Base-by-base conservation (phyloP, 2,329 filamentous ascomycete genomes). In the Xylariomycetidae sp. region DNA sequence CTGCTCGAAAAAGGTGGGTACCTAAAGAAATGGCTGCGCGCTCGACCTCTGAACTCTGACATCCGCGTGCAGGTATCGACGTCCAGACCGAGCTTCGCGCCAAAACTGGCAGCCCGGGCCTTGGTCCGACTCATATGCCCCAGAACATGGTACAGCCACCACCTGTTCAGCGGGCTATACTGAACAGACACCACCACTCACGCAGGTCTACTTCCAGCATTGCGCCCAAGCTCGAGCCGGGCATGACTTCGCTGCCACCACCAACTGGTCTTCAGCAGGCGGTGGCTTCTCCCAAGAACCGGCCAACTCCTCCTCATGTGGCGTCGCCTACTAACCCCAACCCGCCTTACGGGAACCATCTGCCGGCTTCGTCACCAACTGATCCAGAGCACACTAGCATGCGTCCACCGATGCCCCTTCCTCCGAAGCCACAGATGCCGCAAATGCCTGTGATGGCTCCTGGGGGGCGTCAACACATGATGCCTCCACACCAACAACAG, bases 1-100 rank as follows among this genome's bases (percentile, higher is more conserved):
- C 74, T 98, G 33, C 74, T 98, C 23, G 92, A 98, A 65, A 96
- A 96, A 73, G 89, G 88, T 92, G 64, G 23, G 41, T 29, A 12
- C 25, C 13, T 27, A 16, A 5, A 32, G 10, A 26, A 25, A 10
- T 27, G 23, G 22, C 19, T 29, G 18, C 22, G 9, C 13, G 7
- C 12, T n/a, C n/a, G 2, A 12, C 16, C 17, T 7, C 7, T 19
- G 19, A 22, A 19, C 15, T 17, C 19, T 25, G 18, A 32, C 34
- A 16, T 35, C 15, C 36, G 32, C 28, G 19, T 32, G 25, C 24
- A 93, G 88, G 88, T 50, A 95, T 96, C 61, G 90, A 98, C 70
- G 92, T 98, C 30, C 88, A 96, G 65, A 85, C 89, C 43, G 92
- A 96, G 65, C 74, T 98, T 50, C 85, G 85, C 44, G 82, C 89